Conservation (phyloP, 2,329 filamentous ascomycete species). For the Ophiostoma fasciatum region DNA sequence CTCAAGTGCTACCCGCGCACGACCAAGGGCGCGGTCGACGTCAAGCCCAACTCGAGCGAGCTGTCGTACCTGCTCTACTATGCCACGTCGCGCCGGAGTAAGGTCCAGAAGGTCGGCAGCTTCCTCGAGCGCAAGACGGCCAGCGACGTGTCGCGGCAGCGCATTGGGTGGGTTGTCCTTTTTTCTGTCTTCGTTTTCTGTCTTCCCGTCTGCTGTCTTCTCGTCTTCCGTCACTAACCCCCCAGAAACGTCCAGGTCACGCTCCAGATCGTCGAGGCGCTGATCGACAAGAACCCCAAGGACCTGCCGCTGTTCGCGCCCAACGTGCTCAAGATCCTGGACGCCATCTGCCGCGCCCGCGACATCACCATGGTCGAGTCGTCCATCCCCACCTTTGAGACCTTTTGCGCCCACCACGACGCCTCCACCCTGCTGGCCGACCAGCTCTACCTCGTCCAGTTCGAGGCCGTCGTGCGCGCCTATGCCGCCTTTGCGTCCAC, state of each 20-base stretch:
- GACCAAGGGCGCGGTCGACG: constrained; percentile 79
- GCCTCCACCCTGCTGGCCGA: constrained; percentile 73
- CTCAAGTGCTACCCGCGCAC: constrained; percentile 93
- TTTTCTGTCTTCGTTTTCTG: neutral
- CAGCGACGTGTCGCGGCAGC: constrained; percentile 76
- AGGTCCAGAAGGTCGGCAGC: constrained; percentile 87
- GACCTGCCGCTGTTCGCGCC: constrained; percentile 80
- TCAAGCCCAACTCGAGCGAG: constrained; percentile 93
- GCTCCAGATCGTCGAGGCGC: constrained; percentile 75
- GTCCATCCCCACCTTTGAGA: constrained; percentile 71
- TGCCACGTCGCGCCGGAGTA: constrained; percentile 82
- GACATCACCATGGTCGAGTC: constrained; percentile 91
- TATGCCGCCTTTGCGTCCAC: constrained; percentile 72
- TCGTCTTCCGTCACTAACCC: neutral
- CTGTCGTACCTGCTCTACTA: constrained; percentile 96
- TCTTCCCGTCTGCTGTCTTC: neutral
- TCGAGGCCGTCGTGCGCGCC: constrained; percentile 62
- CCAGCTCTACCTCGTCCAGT: constrained; percentile 66
- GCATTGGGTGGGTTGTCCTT: constrained; percentile 55
- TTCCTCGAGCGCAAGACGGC: constrained; percentile 92
- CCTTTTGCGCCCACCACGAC: constrained; percentile 81
- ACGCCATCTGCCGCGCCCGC: constrained; percentile 66
- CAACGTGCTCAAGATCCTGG: constrained; percentile 72
- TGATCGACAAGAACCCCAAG: constrained; percentile 85
- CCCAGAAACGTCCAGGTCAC: constrained; percentile 83